Base-by-base conservation (phyloP, 331 rosid species). In the Malus hybrid region DNA sequence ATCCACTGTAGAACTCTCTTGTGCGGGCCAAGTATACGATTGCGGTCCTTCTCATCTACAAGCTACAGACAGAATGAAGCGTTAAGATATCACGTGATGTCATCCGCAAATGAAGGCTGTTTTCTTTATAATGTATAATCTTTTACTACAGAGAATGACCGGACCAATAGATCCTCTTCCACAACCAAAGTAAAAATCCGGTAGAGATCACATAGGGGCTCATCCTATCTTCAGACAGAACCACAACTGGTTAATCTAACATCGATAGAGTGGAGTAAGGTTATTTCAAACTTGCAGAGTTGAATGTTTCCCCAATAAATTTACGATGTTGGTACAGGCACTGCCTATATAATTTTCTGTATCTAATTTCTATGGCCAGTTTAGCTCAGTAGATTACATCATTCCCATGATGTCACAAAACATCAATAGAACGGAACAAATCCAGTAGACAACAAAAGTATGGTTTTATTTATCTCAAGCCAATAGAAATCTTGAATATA, bases 1-100 rank as follows among this genome's bases (percentile, higher is more conserved):
- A 92, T 83, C 97, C 97, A 94, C 81, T 79, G 86, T 83, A 82
- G 86, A 80, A 94, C 93, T 85, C 88, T 89, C 88, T 80, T 85
- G 87, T 90, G 88, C 0, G 97, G 99, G 29, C 90, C 91, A 46
- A 94, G 90, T 50, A 94, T 80, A 42, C 92, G 87, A 75, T 54
- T 82, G 3, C 78, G 84, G 72, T 85, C 96, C 76, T 88, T 78
- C 85, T 86, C 92, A 50, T 87, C 92, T 71, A 94, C 69, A 80
- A 92, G 79, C 97, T 94, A 83, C 70, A 84, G 28, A 59, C 20
- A 82, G 73, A 1, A 44, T 31, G 33, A 70, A 71, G 62, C 20
- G 70, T 34, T 33, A 70, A 68, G 59, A 71, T 71, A 74, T 20
- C 20, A 12, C 8, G 56, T 8, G 69, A 63, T 46, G 52, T 36